These are phyloP conservation scores for Botrytis elliptica DNA, from an alignment of 2,329 filamentous ascomycete genomes.

Conservation along the genomic window DNA sequence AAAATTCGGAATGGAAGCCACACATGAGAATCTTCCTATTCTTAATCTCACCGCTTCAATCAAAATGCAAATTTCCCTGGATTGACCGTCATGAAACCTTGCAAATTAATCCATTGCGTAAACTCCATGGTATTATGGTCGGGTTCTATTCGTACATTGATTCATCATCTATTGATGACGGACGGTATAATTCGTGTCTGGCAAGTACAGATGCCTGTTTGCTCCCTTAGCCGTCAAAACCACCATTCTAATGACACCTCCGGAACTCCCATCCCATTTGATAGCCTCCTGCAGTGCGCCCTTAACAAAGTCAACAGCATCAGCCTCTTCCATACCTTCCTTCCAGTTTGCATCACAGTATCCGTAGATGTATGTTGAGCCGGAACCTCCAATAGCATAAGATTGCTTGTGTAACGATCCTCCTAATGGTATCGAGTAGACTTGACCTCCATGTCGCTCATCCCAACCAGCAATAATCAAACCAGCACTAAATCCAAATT, in stretches of 20 bases:
- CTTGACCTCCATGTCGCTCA: slow-evolving; percentile 88
- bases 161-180: slow-evolving; percentile 51
- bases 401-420: slow-evolving; percentile 96
- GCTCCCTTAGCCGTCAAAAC: slow-evolving; percentile 89
- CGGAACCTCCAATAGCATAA: slow-evolving; percentile 93
- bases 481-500: slow-evolving; percentile 64
- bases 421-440: slow-evolving; percentile 95
- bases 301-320: slow-evolving; percentile 92
- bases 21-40: slow-evolving; percentile 3
- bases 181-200: slow-evolving; percentile 75
- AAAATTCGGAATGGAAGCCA: neutral
- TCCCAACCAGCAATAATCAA: slow-evolving; percentile 99
- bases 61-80: neutral
- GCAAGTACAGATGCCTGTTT: slow-evolving; percentile 90
- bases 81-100: slow-evolving; percentile 28
- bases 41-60: slow-evolving; percentile 30
- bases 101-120: slow-evolving; percentile 18
- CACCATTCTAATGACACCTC: slow-evolving; percentile 97
- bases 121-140: slow-evolving; percentile 37
- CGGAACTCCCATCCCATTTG: slow-evolving; percentile 99
- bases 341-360: slow-evolving; percentile 97
- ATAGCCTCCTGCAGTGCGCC: slow-evolving; percentile 88
- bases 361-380: slow-evolving; percentile 98
- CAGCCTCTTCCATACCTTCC: slow-evolving; percentile 89
- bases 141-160: slow-evolving; percentile 39